A percentile compares a stretch with the other conserved stretches of the same genome.
Evolutionary conservation across 306 rosid species (phyloP).

Genomic region (Pterocarpus macrocarpus): DNA sequence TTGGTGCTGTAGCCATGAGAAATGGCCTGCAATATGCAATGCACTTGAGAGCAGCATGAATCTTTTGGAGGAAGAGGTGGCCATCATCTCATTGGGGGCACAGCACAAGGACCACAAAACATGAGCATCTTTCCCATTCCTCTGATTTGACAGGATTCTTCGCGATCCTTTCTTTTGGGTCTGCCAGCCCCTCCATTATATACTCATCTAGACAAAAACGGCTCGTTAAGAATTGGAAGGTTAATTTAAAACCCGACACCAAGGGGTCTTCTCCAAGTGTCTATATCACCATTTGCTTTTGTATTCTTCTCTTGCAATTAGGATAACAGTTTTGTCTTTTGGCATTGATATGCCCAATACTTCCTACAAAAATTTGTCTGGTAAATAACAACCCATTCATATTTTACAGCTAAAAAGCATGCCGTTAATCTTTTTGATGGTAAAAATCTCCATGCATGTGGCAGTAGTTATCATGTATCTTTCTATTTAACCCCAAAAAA

Average conservation of each 20-base stretch:
- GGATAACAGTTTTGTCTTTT: conserved; percentile 33
- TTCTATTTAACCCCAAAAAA: background rate
- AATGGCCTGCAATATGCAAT: too few relatives aligned
- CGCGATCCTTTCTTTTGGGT: conserved; percentile 22
- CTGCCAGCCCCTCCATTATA: conserved; percentile 12
- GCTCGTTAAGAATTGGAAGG: conserved; percentile 9
- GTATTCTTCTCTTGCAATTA: conserved; percentile 28
- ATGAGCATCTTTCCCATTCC: conserved; percentile 45
- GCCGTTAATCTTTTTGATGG: background rate
- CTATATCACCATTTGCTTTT: conserved; percentile 25
- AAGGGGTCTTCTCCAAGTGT: conserved; percentile 14
- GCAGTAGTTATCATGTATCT: background rate
- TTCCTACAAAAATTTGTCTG: background rate
- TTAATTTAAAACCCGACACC: background rate
- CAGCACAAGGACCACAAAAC: conserved; percentile 47
- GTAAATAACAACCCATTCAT: background rate
- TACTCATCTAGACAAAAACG: conserved; percentile 13
- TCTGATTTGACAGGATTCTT: conserved; percentile 50
- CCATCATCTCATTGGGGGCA: too few relatives aligned
- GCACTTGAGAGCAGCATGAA: too few relatives aligned
- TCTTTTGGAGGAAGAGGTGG: too few relatives aligned
- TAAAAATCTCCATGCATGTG: conserved; percentile 7
- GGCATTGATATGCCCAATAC: background rate
- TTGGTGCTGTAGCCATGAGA: too few relatives aligned
- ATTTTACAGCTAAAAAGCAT: background rate